Evolutionary conservation across 164 flowering plant genomes (phyloP), one percentile per base, ranked within the genome.

Genomic region (Magnolia officinalis): DNA sequence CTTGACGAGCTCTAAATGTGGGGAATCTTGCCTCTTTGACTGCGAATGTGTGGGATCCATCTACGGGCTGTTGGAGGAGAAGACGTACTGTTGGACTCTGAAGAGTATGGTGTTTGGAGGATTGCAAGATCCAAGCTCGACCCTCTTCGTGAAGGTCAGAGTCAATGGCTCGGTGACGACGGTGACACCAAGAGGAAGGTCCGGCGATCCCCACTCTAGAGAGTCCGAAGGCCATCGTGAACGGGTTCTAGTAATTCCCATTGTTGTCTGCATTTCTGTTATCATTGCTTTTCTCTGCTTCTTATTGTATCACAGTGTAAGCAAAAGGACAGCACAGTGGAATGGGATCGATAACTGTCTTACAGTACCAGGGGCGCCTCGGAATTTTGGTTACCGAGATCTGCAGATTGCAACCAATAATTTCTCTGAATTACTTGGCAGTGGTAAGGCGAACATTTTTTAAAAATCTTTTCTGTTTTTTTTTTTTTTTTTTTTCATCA

Each of bases 31-130:
- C 77, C 78, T 89, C 63, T 81, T 89, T 0, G 89, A 89, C 65
- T 96, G 99, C 64, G 85, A 91, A 0, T 93, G 99, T 78, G 89
- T 92, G 67, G 98, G 95, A 67, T 92, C 98, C 1, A 89, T 96
- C 50, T 96, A 92, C 72, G 97, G 98, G 63, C 86, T 93, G 5
- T 81, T 85, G 72, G 94, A 91, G 74, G 98, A 92, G 81, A 90
- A 83, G 61, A 79, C 96, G 8, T 93, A 92, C 61, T 94, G 98
- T 81, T 96, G 98, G 99, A 78, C 92, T 13, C 78, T 93, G 80
- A 90, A 80, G 80, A 88, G 86, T 71, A 75, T 96, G 84, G 89
- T 90, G 61, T 96, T 88, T 74, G 99, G 99, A 1, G 97, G 96
- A 4, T 91, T 85, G 61, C 92, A 87, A 77, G 97, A 96, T 64